These are phyloP conservation scores for Vigna radiata DNA, from an alignment of 306 rosid species.

Conservation along the genomic window DNA sequence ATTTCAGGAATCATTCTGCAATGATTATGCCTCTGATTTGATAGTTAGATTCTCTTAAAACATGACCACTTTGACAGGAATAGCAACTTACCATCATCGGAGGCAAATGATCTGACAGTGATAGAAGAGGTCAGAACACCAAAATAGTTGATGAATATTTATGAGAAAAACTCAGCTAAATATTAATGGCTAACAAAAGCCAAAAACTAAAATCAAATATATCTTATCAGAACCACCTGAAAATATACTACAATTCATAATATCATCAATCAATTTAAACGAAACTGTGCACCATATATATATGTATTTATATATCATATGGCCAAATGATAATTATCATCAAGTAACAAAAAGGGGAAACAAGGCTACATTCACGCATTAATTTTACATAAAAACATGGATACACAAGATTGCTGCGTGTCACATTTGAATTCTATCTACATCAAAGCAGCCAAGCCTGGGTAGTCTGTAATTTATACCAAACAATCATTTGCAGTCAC, in stretches of 20 bases:
- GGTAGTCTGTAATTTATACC: slow-evolving; percentile 63
- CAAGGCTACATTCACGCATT: slow-evolving; percentile 58
- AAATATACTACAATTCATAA: slow-evolving; percentile 57
- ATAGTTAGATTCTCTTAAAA: neutral
- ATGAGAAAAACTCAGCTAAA: slow-evolving; percentile 24
- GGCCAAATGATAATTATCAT: slow-evolving; percentile 53
- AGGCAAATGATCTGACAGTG: slow-evolving; percentile 8
- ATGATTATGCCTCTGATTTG: slow-evolving; percentile 16
- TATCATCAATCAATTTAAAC: slow-evolving; percentile 51
- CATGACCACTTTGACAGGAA: slow-evolving; percentile 29
- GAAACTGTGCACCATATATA: slow-evolving; percentile 46
- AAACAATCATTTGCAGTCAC: slow-evolving; percentile 70
- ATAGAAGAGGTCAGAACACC: slow-evolving; percentile 37
- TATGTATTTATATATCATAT: slow-evolving; percentile 10
- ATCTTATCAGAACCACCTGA: slow-evolving; percentile 37
- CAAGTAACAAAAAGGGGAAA: slow-evolving; percentile 51
- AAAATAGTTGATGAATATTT: slow-evolving; percentile 33
- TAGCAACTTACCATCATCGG: slow-evolving; percentile 37
- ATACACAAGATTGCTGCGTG: slow-evolving; percentile 69
- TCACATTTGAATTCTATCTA: slow-evolving; percentile 74
- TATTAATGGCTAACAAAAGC: slow-evolving; percentile 25
- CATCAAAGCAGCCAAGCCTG: slow-evolving; percentile 71
- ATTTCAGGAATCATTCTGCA: slow-evolving; percentile 16
- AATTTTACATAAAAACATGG: slow-evolving; percentile 63
- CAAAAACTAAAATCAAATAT: slow-evolving; percentile 47